These are phyloP conservation scores for Calocybe indica DNA, from an alignment of 768 basidiomycete species.

Conservation along the genomic window DNA sequence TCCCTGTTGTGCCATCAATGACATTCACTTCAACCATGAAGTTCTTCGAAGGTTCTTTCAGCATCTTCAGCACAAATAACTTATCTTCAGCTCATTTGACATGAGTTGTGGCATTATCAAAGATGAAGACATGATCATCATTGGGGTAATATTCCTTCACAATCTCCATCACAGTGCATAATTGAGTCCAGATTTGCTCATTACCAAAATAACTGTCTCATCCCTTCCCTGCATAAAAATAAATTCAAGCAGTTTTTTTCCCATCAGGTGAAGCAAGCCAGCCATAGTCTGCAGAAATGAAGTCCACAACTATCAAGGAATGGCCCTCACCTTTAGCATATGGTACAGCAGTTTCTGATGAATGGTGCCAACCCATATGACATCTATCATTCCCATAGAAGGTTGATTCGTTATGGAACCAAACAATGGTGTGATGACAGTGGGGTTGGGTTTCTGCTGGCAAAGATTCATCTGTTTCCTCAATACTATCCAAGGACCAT, in stretches of 20 bases:
- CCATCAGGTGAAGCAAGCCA: slow-evolving; percentile 20
- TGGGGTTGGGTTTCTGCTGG: no score
- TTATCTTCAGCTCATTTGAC: slow-evolving; percentile 15
- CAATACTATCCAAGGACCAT: slow-evolving; percentile 14
- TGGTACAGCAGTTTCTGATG: slow-evolving; percentile 12
- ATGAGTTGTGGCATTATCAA: slow-evolving; percentile 24
- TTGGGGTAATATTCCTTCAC: slow-evolving; percentile 13
- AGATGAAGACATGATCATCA: slow-evolving; percentile 15
- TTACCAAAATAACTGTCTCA: slow-evolving; percentile 19
- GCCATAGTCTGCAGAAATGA: slow-evolving; percentile 25
- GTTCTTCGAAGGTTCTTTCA: slow-evolving; percentile 11
- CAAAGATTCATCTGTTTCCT: no score
- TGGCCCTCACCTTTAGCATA: slow-evolving; percentile 25
- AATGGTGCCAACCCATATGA: slow-evolving; percentile 16
- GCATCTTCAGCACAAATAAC: slow-evolving; percentile 24
- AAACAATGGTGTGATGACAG: slow-evolving; percentile 12
- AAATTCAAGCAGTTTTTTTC: slow-evolving; percentile 10
- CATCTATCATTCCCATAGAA: slow-evolving; percentile 28
- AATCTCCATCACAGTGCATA: slow-evolving; percentile 17
- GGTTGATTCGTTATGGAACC: slow-evolving; percentile 26
- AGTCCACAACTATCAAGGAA: slow-evolving; percentile 29
- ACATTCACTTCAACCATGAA: slow-evolving; percentile 4
- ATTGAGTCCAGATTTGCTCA: slow-evolving; percentile 18
- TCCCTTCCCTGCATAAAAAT: slow-evolving; percentile 18
- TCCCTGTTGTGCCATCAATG: slow-evolving; percentile 12